Evolutionary conservation across 768 basidiomycete genomes (phyloP).

Genomic region (Rhodocollybia butyracea): DNA sequence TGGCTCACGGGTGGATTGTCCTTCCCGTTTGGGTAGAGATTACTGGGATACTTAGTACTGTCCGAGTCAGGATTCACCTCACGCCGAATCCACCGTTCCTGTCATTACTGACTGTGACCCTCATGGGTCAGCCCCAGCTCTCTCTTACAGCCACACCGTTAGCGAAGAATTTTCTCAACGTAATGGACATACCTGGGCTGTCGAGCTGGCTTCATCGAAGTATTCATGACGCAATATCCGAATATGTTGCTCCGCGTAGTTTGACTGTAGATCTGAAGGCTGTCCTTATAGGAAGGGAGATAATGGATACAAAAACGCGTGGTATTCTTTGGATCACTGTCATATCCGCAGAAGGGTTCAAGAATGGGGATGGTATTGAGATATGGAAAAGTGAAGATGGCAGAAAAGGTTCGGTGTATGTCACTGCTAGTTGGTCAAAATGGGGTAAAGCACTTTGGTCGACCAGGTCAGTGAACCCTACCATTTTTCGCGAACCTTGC

Average conservation of each 20-base stretch:
- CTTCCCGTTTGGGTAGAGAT: slow-evolving; percentile 52
- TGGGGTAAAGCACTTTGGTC: slow-evolving; percentile 66
- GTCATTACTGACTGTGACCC: slow-evolving; percentile 46
- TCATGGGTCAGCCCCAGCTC: slow-evolving; percentile 69
- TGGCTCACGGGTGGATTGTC: slow-evolving; percentile 40
- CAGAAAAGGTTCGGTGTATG: slow-evolving; percentile 48
- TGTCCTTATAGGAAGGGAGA: slow-evolving; percentile 55
- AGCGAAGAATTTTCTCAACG: slow-evolving; percentile 58
- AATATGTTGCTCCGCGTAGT: slow-evolving; percentile 69
- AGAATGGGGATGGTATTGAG: slow-evolving; percentile 33
- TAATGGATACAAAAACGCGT: slow-evolving; percentile 60
- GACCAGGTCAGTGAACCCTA: slow-evolving; percentile 37
- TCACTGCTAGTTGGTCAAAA: slow-evolving; percentile 63
- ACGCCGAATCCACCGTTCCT: slow-evolving; percentile 68
- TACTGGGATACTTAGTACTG: slow-evolving; percentile 59
- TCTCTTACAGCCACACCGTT: slow-evolving; percentile 65
- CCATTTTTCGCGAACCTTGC: neutral
- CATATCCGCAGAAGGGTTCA: slow-evolving; percentile 54
- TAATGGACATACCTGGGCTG: slow-evolving; percentile 75
- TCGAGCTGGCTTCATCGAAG: slow-evolving; percentile 65
- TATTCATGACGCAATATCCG: slow-evolving; percentile 58
- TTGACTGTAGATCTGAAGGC: slow-evolving; percentile 68
- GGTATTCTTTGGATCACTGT: slow-evolving; percentile 68
- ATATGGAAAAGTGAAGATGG: slow-evolving; percentile 25
- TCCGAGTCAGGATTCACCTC: slow-evolving; percentile 67